A percentile compares a stretch with the other conserved stretches of the same genome.
Evolutionary conservation across 805 yeast species (phyloP).

Genomic region (Kuraishia ogatae): DNA sequence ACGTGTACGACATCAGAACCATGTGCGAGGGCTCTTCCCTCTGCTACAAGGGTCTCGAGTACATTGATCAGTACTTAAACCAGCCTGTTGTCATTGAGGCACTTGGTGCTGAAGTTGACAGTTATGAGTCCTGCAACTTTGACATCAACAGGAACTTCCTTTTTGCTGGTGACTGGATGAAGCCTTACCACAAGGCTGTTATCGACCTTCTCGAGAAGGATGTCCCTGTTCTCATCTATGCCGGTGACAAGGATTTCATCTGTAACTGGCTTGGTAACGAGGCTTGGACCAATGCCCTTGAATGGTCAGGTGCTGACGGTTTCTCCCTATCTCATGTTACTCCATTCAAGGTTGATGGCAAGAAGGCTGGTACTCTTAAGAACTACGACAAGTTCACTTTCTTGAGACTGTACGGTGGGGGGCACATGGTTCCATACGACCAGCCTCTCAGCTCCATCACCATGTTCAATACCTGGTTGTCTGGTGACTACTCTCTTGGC

Average conservation of each 20-base stretch:
- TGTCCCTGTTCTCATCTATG: slow-evolving; percentile 81
- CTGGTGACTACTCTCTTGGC: slow-evolving; percentile 20
- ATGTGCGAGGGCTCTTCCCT: slow-evolving; percentile 60
- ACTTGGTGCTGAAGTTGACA: slow-evolving; percentile 84
- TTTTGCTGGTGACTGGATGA: slow-evolving; percentile 87
- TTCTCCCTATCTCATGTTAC: neutral
- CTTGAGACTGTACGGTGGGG: slow-evolving; percentile 72
- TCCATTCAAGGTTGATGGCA: slow-evolving; percentile 18
- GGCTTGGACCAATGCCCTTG: slow-evolving; percentile 73
- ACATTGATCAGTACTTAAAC: slow-evolving; percentile 75
- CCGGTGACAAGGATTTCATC: slow-evolving; percentile 94
- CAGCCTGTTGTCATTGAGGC: slow-evolving; percentile 66
- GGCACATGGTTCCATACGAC: slow-evolving; percentile 90
- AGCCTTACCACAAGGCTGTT: slow-evolving; percentile 76
- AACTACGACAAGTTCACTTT: slow-evolving; percentile 64
- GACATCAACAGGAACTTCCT: slow-evolving; percentile 74
- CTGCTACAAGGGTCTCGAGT: slow-evolving; percentile 75
- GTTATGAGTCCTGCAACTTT: slow-evolving; percentile 67
- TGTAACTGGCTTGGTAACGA: slow-evolving; percentile 96
- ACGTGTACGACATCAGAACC: slow-evolving; percentile 83
- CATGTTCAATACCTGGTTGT: slow-evolving; percentile 70
- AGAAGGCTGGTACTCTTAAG: slow-evolving; percentile 65
- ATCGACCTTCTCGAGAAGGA: slow-evolving; percentile 60
- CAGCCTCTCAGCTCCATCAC: slow-evolving; percentile 68
- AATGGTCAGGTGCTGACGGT: slow-evolving; percentile 16